A percentile compares a stretch with the other conserved stretches of the same genome.
These are phyloP conservation scores for Euptelea pleiosperma DNA, from an alignment of 164 flowering plant species.

Conservation along the genomic window DNA sequence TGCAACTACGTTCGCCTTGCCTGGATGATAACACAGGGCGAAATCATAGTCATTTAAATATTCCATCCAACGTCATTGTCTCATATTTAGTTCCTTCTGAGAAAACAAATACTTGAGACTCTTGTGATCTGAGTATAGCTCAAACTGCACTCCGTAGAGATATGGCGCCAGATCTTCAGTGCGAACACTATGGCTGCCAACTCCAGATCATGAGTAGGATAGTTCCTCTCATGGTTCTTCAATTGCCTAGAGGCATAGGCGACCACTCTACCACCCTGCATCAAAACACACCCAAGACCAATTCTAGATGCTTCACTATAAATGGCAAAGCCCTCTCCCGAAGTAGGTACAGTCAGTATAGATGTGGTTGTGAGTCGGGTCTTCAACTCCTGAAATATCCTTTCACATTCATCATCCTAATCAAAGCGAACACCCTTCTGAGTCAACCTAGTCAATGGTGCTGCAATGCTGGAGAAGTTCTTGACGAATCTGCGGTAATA, in stretches of 20 bases:
- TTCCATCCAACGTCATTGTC: no score
- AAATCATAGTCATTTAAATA: no score
- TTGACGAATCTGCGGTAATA: slow-evolving; percentile 23
- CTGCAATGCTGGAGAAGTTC: slow-evolving; percentile 7
- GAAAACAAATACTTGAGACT: no score
- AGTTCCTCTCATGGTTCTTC: no score
- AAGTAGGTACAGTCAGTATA: neutral
- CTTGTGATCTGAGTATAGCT: slow-evolving; percentile 5
- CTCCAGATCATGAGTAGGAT: no score
- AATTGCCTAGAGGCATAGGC: no score
- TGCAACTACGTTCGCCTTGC: slow-evolving; percentile 18
- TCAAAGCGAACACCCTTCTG: neutral
- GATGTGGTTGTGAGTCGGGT: slow-evolving; percentile 1
- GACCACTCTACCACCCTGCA: slow-evolving; percentile 4
- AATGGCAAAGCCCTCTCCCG: neutral
- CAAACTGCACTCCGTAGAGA: slow-evolving; percentile 1
- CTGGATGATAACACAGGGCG: slow-evolving; percentile 10
- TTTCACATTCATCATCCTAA: neutral
- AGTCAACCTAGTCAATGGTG: slow-evolving; percentile 4
- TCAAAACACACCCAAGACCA: slow-evolving; percentile 11
- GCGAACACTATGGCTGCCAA: no score
- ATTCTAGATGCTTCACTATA: slow-evolving; percentile 3
- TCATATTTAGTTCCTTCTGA: no score
- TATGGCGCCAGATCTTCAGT: slow-evolving; percentile 6
- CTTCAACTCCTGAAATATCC: slow-evolving; percentile 4